phyloP scores from a whole-genome alignment of 2,329 filamentous ascomycete species.

The Rasamsonia emersonii region DNA sequence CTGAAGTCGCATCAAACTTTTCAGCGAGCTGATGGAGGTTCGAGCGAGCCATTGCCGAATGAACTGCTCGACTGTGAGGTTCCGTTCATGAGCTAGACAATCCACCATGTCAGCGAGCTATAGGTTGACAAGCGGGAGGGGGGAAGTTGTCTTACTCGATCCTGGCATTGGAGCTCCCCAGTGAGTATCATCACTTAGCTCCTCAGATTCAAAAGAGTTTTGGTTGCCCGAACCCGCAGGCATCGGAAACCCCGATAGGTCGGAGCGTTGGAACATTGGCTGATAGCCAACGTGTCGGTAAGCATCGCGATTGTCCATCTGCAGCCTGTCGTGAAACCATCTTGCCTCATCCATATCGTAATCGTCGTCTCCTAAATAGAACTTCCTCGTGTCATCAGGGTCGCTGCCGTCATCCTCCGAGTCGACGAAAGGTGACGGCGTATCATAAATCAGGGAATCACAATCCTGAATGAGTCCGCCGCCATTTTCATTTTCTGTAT shows the following conservation, averaged over 20 bases:
- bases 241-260: too few species aligned
- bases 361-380: slow-evolving; percentile 22
- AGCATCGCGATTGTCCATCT: slow-evolving; percentile 22
- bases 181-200: too few species aligned
- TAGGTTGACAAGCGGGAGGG: not conserved
- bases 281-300: slow-evolving; percentile 17
- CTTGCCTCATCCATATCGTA: slow-evolving; percentile 12
- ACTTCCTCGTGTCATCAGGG: slow-evolving; percentile 23
- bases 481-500: slow-evolving; percentile 12
- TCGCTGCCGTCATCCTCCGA: slow-evolving; percentile 17
- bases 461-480: slow-evolving; percentile 18
- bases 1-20: slow-evolving; percentile 12
- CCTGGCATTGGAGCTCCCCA: too few species aligned
- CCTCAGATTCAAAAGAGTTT: too few species aligned
- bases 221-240: too few species aligned
- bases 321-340: too few species aligned
- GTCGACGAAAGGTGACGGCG: slow-evolving; percentile 8
- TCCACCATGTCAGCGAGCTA: slow-evolving; percentile 4
- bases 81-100: slow-evolving; percentile 28
- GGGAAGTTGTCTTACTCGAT: too few species aligned
- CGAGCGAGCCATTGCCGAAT: slow-evolving; percentile 32
- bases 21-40: slow-evolving; percentile 13
- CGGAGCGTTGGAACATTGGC: slow-evolving; percentile 9
- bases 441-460: slow-evolving; percentile 13
- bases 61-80: slow-evolving; percentile 35